Base-by-base conservation (phyloP, 2,329 filamentous ascomycete genomes). In the Penicillium sp. region DNA sequence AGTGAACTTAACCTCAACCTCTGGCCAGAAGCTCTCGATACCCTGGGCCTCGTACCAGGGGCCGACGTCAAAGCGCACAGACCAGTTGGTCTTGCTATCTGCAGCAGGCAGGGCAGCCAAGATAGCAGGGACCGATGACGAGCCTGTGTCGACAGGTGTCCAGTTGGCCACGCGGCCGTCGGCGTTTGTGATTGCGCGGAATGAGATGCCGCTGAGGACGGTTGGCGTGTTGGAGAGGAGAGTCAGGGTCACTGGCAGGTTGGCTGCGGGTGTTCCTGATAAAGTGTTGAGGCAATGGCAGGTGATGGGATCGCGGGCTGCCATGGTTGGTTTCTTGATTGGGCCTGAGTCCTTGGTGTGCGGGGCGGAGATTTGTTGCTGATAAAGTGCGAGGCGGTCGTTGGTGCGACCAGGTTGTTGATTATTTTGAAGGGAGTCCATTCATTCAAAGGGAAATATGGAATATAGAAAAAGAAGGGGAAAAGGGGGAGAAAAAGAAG, bases 221-320 rank as follows among this genome's bases (percentile, higher is more conserved):
- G 58, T 64, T 43, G 64, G 45, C 18, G 59, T 77, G 74, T 48
- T 90, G 77, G 26, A 88, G 65, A 97, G 76, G 49, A 84, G 75
- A 3, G 77, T 78, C 34, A 81, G 73, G 0, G 75, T 77, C 62
- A 82, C 81, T 31, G 78, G 76, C 20, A 84, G 72, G 24, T 75
- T 68, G 1, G 75, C 72, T 20, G 74, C 75, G 10, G 77, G 74
- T 10, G 75, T 76, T 46, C 76, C 75, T 45, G 76, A 76, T 49
- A 78, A 64, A 34, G 76, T 79, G 63, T 82, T 80, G 47, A 83
- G 77, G 53, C 78, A 75, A 60, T 80, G 78, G 57, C 78, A 80
- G 58, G 78, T 80, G 58, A 80, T 79, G 22, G 77, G 78, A 56
- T 78, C 75, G 64, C 73, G 74, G 57, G 62, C 55, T 31, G 72